Evolutionary conservation across 1,139 yeast species (phyloP).

Genomic region (Nadsonia starkeyi-henricii): DNA sequence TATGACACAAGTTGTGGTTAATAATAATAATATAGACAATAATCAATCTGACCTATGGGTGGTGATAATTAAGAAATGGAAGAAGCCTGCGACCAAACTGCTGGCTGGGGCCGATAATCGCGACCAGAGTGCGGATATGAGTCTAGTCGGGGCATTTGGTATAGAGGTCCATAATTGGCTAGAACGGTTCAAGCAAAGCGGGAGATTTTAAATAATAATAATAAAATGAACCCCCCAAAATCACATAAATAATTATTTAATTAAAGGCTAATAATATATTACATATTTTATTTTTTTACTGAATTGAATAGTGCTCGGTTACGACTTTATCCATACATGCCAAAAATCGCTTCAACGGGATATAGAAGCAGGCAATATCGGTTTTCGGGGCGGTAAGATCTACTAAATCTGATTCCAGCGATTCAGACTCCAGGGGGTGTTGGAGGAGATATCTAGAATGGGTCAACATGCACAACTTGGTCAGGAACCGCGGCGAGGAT

Average conservation of each 20-base stretch:
- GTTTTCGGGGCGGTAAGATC: no score
- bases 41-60: conserved; percentile 12
- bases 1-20: conserved; percentile 14
- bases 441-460: neutral
- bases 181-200: conserved; percentile 17
- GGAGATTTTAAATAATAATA: conserved; percentile 16
- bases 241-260: no score
- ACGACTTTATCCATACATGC: neutral
- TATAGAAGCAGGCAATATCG: neutral
- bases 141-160: conserved; percentile 17
- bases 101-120: conserved; percentile 9
- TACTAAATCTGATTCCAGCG: neutral
- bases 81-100: conserved; percentile 11
- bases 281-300: no score
- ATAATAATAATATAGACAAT: neutral
- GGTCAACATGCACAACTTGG: neutral
- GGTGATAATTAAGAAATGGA: conserved; percentile 17
- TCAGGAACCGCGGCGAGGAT: neutral
- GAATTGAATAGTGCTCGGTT: no score
- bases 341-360: neutral
- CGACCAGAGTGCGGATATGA: conserved; percentile 3
- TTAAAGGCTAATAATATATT: no score
- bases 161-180: conserved; percentile 19
- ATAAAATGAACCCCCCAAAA: no score
- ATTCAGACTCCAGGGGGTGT: neutral